Conservation (phyloP, 768 basidiomycete species). For the Lactarius deliciosus region DNA sequence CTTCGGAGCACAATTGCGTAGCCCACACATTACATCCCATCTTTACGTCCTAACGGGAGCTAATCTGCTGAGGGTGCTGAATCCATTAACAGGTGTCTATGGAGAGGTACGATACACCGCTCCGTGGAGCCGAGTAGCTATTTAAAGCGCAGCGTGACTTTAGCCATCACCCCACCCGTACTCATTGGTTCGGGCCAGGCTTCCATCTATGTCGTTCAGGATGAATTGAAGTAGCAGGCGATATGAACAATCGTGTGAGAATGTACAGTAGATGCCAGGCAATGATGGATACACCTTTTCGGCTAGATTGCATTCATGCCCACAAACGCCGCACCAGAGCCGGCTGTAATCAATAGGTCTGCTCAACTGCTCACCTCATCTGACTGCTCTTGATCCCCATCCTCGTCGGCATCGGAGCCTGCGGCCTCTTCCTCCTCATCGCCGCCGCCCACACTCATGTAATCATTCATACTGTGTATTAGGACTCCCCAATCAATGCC, state of each 20-base stretch:
- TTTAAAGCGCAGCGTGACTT: neutral
- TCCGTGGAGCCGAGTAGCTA: neutral
- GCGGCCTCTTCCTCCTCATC: constrained; percentile 21
- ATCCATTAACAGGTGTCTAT: neutral
- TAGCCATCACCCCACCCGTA: neutral
- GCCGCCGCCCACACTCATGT: constrained; percentile 25
- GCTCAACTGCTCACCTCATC: constrained; percentile 4
- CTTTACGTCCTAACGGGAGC: neutral
- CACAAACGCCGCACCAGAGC: neutral
- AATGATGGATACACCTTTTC: neutral
- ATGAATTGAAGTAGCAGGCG: neutral
- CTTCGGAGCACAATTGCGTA: neutral
- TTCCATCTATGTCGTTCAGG: neutral
- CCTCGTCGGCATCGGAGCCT: constrained; percentile 12
- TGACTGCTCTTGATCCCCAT: constrained; percentile 7
- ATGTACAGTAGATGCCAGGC: neutral
- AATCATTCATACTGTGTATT: constrained; percentile 27
- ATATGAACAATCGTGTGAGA: constrained; percentile 9
- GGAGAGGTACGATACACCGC: neutral
- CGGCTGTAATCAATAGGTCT: neutral
- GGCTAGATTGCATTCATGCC: neutral
- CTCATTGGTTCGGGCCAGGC: neutral
- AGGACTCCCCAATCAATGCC: neutral
- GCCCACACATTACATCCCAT: neutral
- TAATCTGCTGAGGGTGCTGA: neutral